A percentile compares a stretch with the other conserved stretches of the same genome.
phyloP scores from a whole-genome alignment of 108 stramenopile genomes.

The Heterococcus sp. region DNA sequence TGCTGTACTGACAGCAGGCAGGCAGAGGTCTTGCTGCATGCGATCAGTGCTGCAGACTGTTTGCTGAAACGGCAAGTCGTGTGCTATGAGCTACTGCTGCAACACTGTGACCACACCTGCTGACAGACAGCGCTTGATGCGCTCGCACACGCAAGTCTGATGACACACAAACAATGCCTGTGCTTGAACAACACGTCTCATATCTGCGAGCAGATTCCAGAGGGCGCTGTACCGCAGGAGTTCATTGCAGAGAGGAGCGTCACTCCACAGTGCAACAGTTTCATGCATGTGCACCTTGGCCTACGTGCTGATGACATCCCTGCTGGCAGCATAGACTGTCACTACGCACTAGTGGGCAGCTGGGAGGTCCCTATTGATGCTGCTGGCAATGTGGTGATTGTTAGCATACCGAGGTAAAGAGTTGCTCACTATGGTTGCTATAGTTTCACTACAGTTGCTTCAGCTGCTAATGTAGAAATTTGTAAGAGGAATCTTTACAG shows the following conservation, averaged over 20 bases:
- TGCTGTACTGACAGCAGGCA: neutral
- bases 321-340: conserved; percentile 45
- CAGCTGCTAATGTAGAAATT: no score
- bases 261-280: conserved; percentile 36
- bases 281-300: conserved; percentile 74
- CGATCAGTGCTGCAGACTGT: neutral
- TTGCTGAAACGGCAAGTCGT: no score
- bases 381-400: conserved; percentile 75
- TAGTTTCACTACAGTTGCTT: no score
- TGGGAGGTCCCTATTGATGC: conserved; percentile 70
- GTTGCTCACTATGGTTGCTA: no score
- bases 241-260: conserved; percentile 14
- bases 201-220: conserved; percentile 2
- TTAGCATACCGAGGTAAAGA: conserved; percentile 76
- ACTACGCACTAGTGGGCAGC: conserved; percentile 78
- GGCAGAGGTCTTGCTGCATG: neutral
- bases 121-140: no score
- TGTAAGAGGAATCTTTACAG: no score
- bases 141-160: no score
- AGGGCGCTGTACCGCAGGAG: conserved; percentile 22
- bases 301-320: conserved; percentile 63
- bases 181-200: no score
- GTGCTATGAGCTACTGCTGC: no score
- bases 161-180: no score
- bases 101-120: no score